A percentile compares a stretch with the other conserved stretches of the same genome.
These are phyloP conservation scores for Ascosphaera pollenicola DNA, from an alignment of 2,329 filamentous ascomycete species.

Conservation along the genomic window DNA sequence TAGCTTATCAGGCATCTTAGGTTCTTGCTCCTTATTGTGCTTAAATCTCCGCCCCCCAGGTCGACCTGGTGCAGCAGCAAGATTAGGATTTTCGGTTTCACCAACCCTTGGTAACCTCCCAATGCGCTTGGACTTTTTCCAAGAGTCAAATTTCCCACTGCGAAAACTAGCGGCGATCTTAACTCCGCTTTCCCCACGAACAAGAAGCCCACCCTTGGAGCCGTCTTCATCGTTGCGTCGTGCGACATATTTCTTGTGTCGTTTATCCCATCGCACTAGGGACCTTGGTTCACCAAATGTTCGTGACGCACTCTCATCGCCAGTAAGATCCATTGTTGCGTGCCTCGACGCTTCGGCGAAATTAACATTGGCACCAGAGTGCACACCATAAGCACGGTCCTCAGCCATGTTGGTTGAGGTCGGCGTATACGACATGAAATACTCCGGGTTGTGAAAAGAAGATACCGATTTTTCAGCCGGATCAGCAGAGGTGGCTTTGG, in stretches of 20 bases:
- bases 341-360: conserved; percentile 76
- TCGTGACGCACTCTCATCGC: conserved; percentile 56
- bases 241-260: conserved; percentile 83
- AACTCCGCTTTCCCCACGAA: conserved; percentile 75
- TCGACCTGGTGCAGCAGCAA: conserved; percentile 6
- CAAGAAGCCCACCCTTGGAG: conserved; percentile 50
- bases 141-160: conserved; percentile 78
- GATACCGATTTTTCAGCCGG: conserved; percentile 5
- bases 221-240: conserved; percentile 90
- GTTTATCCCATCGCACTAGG: conserved; percentile 88
- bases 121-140: conserved; percentile 71
- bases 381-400: conserved; percentile 82
- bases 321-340: conserved; percentile 77
- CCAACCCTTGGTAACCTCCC: conserved; percentile 60
- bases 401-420: conserved; percentile 61
- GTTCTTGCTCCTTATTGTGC: conserved; percentile 70
- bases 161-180: conserved; percentile 92
- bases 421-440: conserved; percentile 94
- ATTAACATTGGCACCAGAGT: conserved; percentile 52
- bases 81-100: conserved; percentile 41
- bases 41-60: conserved; percentile 38
- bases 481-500: conserved; percentile 24
- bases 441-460: conserved; percentile 61
- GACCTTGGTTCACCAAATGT: conserved; percentile 57
- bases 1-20: conserved; percentile 82